Evolutionary conservation across 208 protist species (phyloP).

Genomic region (Giardia muris): DNA sequence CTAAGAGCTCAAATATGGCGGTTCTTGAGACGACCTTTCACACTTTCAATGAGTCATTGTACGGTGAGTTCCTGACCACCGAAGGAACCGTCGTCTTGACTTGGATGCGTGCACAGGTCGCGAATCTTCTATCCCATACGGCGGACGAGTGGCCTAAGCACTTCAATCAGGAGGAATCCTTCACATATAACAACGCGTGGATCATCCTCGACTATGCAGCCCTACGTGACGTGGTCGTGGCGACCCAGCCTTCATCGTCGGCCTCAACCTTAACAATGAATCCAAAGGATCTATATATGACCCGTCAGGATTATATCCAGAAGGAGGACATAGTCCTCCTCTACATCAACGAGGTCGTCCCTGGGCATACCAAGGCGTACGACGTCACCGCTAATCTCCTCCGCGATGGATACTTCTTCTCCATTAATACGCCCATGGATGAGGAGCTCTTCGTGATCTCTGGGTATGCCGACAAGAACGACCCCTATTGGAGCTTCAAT

Average conservation of each 20-base stretch:
- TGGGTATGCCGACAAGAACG: constrained; percentile 21
- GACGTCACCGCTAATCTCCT: background rate
- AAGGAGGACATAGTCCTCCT: background rate
- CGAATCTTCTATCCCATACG: background rate
- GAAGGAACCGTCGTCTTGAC: background rate
- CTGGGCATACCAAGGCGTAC: background rate
- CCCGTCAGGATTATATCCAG: background rate
- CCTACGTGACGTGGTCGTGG: background rate
- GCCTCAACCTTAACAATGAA: background rate
- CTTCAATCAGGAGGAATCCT: background rate
- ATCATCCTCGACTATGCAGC: background rate
- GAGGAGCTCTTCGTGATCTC: background rate
- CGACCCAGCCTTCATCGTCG: background rate
- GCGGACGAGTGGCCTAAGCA: background rate
- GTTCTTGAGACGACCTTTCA: constrained; percentile 26
- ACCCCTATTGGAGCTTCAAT: constrained; percentile 24
- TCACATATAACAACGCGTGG: constrained; percentile 18
- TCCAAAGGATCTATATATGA: background rate
- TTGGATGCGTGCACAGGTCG: background rate
- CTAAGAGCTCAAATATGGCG: background rate
- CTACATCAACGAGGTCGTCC: constrained; percentile 11
- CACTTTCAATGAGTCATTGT: constrained; percentile 24
- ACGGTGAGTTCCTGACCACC: background rate
- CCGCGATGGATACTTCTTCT: background rate
- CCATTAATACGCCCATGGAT: constrained; percentile 11